Base-by-base conservation (phyloP, 192 early-diverging fungal species). In the Coemansia sp. region DNA sequence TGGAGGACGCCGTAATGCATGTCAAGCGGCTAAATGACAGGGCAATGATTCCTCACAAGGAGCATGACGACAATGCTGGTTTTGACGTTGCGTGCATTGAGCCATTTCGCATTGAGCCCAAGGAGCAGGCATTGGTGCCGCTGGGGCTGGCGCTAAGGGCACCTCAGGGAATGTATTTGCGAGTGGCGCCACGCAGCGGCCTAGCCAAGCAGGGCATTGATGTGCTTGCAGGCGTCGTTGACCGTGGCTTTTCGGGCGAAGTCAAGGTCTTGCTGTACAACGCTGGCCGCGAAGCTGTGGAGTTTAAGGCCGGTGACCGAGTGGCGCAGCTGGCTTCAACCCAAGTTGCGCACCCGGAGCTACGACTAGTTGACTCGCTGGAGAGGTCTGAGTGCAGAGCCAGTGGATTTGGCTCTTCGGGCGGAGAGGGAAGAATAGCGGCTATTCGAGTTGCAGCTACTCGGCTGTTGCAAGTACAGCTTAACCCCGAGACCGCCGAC, bases 251-350 rank as follows among this genome's bases (percentile, higher is more conserved):
- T 13, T 31, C 33, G 1, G 33, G 63, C 13, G 47, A 26, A 14
- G 37, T 64, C 6, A 28, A 39, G 20, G 47, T 23, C 20, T 56
- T 55, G 35, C 33, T 55, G 36, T 64, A 53, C 9, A 53, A 64
- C 13, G 31, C 14, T 1, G n/a, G 63, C 20, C n/a, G 7, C 4
- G 35, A 9, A 18, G 8, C 20, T 13, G 21, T 36, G 10, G 16
- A 8, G 0, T 37, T 53, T 55, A 10, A 1, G 2, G 21, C 33
- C 9, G 50, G 36, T 1, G 23, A 53, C 6, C 33, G 11, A 2
- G 36, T 64, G 11, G 50, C 47, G 6, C 63, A 64, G 36, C 13
- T 64, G 16, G 23, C 39, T 50, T 35, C 35, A 10, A n/a, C 10
- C 0, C 10, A 43, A 13, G 18, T 1, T 18, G 42, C 42, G 5